A percentile compares a stretch with the other conserved stretches of the same genome.
Conservation (phyloP, 495 filamentous ascomycete species). For the Haplographium delicatum region DNA sequence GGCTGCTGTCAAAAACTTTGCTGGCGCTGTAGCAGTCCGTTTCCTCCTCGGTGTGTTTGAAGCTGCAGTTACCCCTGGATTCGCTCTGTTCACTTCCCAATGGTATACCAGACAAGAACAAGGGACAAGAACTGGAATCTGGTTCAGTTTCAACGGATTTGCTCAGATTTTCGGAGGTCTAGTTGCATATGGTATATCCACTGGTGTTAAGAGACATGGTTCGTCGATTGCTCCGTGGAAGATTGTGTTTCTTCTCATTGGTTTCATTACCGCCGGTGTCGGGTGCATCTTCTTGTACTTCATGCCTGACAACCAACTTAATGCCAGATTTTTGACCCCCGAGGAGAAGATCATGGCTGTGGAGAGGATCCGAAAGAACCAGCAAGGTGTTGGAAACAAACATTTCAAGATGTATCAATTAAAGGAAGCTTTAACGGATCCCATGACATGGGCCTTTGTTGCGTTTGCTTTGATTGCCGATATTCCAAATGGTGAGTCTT, state of each 20-base stretch:
- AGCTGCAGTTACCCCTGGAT: slow-evolving; percentile 58
- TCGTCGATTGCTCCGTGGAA: slow-evolving; percentile 41
- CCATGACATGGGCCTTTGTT: slow-evolving; percentile 56
- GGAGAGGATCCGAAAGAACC: slow-evolving; percentile 56
- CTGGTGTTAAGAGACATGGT: slow-evolving; percentile 36
- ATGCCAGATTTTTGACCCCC: slow-evolving; percentile 51
- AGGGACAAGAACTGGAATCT: slow-evolving; percentile 39
- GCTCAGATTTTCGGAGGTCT: slow-evolving; percentile 47
- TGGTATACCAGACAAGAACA: slow-evolving; percentile 63
- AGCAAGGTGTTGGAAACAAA: slow-evolving; percentile 63
- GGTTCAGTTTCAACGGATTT: slow-evolving; percentile 38
- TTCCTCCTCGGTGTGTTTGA: slow-evolving; percentile 62
- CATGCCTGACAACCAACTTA: slow-evolving; percentile 62
- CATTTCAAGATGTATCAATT: slow-evolving; percentile 56
- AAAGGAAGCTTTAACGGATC: slow-evolving; percentile 49
- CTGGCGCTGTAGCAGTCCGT: slow-evolving; percentile 29
- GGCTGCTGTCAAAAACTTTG: slow-evolving; percentile 30
- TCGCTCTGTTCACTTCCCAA: slow-evolving; percentile 57
- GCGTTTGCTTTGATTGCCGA: slow-evolving; percentile 44
- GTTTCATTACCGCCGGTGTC: slow-evolving; percentile 49
- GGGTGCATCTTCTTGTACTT: slow-evolving; percentile 53
- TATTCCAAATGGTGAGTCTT: slow-evolving; percentile 40
- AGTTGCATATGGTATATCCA: slow-evolving; percentile 50
- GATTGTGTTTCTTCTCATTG: slow-evolving; percentile 46
- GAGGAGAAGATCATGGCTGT: slow-evolving; percentile 55